Conservation (phyloP, 2,329 filamentous ascomycete species). For the Epichloe baconii region DNA sequence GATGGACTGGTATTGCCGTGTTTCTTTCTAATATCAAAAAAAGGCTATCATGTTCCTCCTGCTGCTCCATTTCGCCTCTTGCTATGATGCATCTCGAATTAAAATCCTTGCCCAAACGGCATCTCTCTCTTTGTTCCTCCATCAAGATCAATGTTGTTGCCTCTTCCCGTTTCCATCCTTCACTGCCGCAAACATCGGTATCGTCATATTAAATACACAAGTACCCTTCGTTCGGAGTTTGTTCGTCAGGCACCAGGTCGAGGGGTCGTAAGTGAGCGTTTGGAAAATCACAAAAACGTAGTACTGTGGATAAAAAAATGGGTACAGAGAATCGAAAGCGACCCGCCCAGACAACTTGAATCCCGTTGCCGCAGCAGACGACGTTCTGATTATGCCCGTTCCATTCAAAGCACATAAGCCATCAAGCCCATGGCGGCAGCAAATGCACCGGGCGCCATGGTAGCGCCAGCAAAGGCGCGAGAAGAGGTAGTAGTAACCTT, state of each 20-base stretch:
- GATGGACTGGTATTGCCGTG: neutral
- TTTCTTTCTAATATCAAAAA: conserved; percentile 12
- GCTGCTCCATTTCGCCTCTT: conserved; percentile 23
- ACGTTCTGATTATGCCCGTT: neutral
- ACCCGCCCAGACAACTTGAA: conserved; percentile 6
- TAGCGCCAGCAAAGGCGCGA: conserved; percentile 23
- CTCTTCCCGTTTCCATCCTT: conserved; percentile 1
- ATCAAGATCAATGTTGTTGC: conserved; percentile 10
- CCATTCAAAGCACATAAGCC: conserved; percentile 35
- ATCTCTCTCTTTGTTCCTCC: conserved; percentile 2
- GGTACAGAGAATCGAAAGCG: conserved; percentile 19
- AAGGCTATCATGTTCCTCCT: conserved; percentile 12
- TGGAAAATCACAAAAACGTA: conserved; percentile 12
- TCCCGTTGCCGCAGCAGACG: neutral
- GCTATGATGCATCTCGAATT: conserved; percentile 19
- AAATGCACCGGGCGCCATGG: conserved; percentile 30
- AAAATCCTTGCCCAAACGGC: conserved; percentile 12
- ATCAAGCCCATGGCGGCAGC: conserved; percentile 38
- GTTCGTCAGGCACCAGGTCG: conserved; percentile 7
- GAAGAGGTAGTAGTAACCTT: conserved; percentile 19
- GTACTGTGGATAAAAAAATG: conserved; percentile 19
- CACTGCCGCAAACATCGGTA: neutral
- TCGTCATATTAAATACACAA: conserved; percentile 8
- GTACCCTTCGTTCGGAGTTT: conserved; percentile 11
- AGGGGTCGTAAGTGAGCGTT: conserved; percentile 2